Evolutionary conservation across 345 rosid species (phyloP).

Genomic region (Alliaria petiolata): DNA sequence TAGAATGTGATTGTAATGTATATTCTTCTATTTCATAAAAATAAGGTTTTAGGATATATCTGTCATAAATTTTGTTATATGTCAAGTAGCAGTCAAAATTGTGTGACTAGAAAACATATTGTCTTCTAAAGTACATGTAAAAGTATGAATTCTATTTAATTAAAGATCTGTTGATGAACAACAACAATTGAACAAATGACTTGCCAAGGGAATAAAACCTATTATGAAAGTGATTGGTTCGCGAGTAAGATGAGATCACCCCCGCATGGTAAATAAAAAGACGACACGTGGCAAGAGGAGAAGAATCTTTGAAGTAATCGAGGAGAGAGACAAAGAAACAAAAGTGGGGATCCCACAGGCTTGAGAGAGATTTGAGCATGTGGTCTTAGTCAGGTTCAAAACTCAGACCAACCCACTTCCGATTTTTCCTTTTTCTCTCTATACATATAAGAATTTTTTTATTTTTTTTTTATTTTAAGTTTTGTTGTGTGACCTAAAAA

Average conservation of each 20-base stretch:
- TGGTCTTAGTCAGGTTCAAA: slow-evolving; percentile 8
- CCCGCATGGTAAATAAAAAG: background rate
- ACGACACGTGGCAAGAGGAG: background rate
- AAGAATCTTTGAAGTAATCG: slow-evolving; percentile 14
- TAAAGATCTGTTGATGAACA: background rate
- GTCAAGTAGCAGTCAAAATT: background rate
- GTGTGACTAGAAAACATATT: too few relatives aligned
- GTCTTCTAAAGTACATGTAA: too few relatives aligned
- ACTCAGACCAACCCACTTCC: slow-evolving; percentile 12
- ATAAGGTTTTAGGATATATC: background rate
- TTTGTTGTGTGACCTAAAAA: background rate
- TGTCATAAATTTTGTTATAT: background rate
- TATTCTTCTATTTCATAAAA: background rate
- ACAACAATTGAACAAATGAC: background rate
- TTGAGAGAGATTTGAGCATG: slow-evolving; percentile 13
- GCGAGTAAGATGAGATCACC: background rate
- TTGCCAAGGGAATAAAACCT: background rate
- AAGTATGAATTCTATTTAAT: background rate
- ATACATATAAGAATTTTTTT: too few relatives aligned
- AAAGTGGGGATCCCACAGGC: slow-evolving; percentile 17
- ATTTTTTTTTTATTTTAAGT: too few relatives aligned
- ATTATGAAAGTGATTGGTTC: background rate
- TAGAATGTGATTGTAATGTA: background rate
- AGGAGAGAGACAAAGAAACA: slow-evolving; percentile 12
- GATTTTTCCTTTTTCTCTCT: background rate